Conservation (phyloP, 139 green algal genomes). For the Tetradesmus lagerheimii region DNA sequence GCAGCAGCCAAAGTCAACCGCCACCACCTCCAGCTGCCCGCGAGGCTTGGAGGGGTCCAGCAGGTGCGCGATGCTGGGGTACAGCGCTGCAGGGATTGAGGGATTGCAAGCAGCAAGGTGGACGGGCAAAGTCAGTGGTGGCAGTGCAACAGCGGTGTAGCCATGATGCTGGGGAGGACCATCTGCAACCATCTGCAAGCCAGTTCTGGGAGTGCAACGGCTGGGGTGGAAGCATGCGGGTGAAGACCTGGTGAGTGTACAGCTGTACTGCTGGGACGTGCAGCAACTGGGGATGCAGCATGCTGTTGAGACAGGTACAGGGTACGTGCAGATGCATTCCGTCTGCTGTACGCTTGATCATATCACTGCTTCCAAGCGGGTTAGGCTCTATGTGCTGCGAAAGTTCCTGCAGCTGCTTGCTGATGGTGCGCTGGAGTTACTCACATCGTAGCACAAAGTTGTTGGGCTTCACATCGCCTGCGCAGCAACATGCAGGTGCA, state of each 20-base stretch:
- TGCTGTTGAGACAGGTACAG: too few species aligned
- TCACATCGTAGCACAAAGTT: constrained; percentile 72
- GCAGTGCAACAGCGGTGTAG: constrained; percentile 15
- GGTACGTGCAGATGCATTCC: too few species aligned
- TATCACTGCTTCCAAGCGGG: too few species aligned
- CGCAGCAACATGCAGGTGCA: too few species aligned
- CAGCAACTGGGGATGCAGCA: too few species aligned
- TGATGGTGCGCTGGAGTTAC: neutral
- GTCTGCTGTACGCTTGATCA: too few species aligned
- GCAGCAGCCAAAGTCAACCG: constrained; percentile 41
- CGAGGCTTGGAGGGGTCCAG: constrained; percentile 43
- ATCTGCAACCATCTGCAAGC: too few species aligned
- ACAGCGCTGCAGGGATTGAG: constrained; percentile 13
- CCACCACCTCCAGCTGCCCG: constrained; percentile 33
- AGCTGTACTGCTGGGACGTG: too few species aligned
- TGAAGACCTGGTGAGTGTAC: too few species aligned
- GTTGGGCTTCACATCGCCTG: constrained; percentile 72
- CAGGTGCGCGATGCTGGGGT: constrained; percentile 42
- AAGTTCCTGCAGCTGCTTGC: neutral
- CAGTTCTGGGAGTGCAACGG: neutral
- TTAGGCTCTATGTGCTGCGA: neutral
- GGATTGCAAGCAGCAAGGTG: neutral
- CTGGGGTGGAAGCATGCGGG: too few species aligned
- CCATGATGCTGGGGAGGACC: constrained; percentile 33
- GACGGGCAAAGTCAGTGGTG: neutral